These are phyloP conservation scores for Leucocoprinus gongylophorus DNA, from an alignment of 1,284 basidiomycete species.

Conservation along the genomic window DNA sequence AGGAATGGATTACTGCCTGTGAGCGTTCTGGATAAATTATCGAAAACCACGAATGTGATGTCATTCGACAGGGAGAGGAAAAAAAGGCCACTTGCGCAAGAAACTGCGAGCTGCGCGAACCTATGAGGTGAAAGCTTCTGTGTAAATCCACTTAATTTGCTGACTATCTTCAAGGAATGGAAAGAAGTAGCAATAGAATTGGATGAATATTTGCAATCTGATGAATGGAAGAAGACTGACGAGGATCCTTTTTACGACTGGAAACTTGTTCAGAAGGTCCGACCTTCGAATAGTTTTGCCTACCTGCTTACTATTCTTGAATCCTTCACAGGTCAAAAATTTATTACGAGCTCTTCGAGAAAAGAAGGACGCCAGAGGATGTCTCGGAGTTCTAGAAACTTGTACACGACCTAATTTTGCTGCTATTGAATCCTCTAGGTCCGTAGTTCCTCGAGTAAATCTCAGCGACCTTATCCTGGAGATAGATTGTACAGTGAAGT, in stretches of 20 bases:
- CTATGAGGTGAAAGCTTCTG: slow-evolving; percentile 45
- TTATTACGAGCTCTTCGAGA: slow-evolving; percentile 59
- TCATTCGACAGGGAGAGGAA: slow-evolving; percentile 62
- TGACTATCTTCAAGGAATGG: slow-evolving; percentile 59
- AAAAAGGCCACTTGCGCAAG: slow-evolving; percentile 72
- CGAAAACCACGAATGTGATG: background rate
- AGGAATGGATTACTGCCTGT: slow-evolving; percentile 90
- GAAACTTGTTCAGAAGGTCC: slow-evolving; percentile 71
- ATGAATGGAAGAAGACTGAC: slow-evolving; percentile 83
- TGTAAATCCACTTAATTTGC: background rate
- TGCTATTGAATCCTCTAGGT: slow-evolving; percentile 82
- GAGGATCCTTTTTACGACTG: slow-evolving; percentile 89
- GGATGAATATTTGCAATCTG: slow-evolving; percentile 77
- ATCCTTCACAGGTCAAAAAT: slow-evolving; percentile 45
- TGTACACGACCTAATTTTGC: slow-evolving; percentile 94
- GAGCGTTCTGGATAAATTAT: slow-evolving; percentile 23
- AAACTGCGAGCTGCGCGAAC: slow-evolving; percentile 67
- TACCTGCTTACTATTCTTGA: slow-evolving; percentile 1
- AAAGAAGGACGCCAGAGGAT: slow-evolving; percentile 74
- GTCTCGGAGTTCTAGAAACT: slow-evolving; percentile 88
- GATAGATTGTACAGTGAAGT: slow-evolving; percentile 16
- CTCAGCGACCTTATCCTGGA: background rate
- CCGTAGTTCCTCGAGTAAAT: background rate
- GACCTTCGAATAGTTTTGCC: background rate
- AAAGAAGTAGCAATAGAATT: slow-evolving; percentile 72